Evolutionary conservation across 164 flowering plant species (phyloP).

Genomic region (Magnolia kwangsiensis): DNA sequence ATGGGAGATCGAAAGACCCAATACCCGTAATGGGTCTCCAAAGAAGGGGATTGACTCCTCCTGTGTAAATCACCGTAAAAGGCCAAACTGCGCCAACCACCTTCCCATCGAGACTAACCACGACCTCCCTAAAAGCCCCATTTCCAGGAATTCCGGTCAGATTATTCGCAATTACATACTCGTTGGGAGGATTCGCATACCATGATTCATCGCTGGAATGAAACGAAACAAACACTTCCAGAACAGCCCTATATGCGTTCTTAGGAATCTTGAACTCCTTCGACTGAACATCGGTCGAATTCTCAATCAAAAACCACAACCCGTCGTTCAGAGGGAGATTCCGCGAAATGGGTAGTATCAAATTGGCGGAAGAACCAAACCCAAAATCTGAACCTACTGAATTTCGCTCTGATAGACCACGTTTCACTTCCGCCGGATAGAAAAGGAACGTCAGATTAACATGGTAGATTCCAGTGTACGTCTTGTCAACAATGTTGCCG

Average conservation of each 20-base stretch:
- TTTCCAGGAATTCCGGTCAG: constrained; percentile 52
- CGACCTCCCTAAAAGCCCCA: constrained; percentile 87
- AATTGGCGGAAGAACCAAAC: constrained; percentile 45
- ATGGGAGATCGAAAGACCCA: constrained; percentile 85
- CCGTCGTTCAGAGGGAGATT: constrained; percentile 71
- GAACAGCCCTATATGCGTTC: constrained; percentile 73
- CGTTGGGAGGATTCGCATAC: constrained; percentile 67
- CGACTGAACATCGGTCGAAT: constrained; percentile 38
- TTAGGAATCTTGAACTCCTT: constrained; percentile 53
- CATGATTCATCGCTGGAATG: constrained; percentile 88
- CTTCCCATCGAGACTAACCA: constrained; percentile 55
- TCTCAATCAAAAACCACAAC: constrained; percentile 67
- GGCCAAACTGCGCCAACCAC: constrained; percentile 84
- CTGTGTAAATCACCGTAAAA: constrained; percentile 81
- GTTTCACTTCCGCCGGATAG: constrained; percentile 40
- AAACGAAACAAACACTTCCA: constrained; percentile 84
- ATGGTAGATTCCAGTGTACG: constrained; percentile 81
- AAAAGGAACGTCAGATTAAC: constrained; percentile 60
- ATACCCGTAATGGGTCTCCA: constrained; percentile 86
- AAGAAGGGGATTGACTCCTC: constrained; percentile 76
- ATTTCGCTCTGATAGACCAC: neutral
- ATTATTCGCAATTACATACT: constrained; percentile 56
- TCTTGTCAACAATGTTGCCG: constrained; percentile 64
- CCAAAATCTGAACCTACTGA: constrained; percentile 15
- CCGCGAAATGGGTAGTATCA: constrained; percentile 80